Conservation (phyloP, 2,329 filamentous ascomycete genomes). For the Talaromyces sp. region DNA sequence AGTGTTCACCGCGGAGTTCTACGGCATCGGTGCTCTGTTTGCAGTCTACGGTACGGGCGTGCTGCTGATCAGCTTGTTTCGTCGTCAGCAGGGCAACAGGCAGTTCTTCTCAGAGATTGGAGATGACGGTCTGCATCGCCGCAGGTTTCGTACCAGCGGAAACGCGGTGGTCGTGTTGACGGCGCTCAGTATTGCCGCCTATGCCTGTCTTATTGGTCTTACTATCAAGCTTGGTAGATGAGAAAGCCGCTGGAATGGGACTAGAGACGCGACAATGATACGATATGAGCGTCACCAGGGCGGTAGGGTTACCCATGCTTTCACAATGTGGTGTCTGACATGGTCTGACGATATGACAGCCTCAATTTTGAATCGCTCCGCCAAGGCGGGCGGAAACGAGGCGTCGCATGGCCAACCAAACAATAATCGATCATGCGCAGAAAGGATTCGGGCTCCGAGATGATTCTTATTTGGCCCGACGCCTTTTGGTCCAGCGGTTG, state of each 20-base stretch:
- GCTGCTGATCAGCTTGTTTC: conserved; percentile 74
- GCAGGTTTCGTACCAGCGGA: conserved; percentile 60
- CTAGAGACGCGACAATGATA: neutral
- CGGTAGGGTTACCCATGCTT: neutral
- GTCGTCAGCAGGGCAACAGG: conserved; percentile 83
- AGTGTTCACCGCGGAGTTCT: conserved; percentile 96
- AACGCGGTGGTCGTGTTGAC: conserved; percentile 61
- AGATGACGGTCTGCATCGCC: conserved; percentile 55
- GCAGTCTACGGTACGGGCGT: conserved; percentile 85
- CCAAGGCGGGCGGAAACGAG: conserved; percentile 2
- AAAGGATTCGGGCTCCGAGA: neutral
- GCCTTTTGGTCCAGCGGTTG: neutral
- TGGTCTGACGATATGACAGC: neutral
- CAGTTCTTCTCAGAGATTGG: conserved; percentile 71
- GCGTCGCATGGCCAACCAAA: neutral
- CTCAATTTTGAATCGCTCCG: conserved; percentile 1
- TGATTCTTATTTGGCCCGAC: neutral
- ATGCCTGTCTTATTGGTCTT: conserved; percentile 54
- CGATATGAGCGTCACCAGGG: neutral
- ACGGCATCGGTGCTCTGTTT: conserved; percentile 92
- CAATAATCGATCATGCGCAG: neutral
- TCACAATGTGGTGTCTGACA: neutral
- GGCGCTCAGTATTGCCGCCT: conserved; percentile 56
- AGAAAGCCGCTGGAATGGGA: conserved; percentile 11
- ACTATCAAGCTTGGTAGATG: conserved; percentile 43